These are phyloP conservation scores for Suhomyces faveliae DNA, from an alignment of 805 yeast genomes.

Conservation along the genomic window DNA sequence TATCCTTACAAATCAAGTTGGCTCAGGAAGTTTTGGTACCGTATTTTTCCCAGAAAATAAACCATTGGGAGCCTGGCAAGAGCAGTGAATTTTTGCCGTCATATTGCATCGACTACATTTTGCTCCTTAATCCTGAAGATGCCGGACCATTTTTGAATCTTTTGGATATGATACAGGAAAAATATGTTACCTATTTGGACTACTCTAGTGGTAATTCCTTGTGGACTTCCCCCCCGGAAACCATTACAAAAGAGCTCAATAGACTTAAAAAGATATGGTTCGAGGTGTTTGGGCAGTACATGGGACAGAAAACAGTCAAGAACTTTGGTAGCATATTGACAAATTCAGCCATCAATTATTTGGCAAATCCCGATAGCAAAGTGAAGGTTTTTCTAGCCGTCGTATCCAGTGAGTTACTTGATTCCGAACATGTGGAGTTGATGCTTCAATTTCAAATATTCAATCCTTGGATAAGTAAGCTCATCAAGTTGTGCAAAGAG, in stretches of 20 bases:
- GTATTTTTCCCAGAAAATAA: conserved; percentile 9
- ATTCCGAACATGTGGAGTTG: conserved; percentile 5
- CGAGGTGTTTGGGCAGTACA: conserved; percentile 13
- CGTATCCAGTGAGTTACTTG: not conserved
- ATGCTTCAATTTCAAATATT: conserved; percentile 32
- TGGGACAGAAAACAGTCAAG: conserved; percentile 4
- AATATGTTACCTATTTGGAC: conserved; percentile 13
- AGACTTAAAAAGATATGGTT: conserved; percentile 15
- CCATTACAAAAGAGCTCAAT: conserved; percentile 2
- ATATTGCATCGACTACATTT: conserved; percentile 20
- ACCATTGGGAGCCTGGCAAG: conserved; percentile 18
- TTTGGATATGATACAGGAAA: conserved; percentile 7
- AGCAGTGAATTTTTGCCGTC: conserved; percentile 11
- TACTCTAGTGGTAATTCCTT: not conserved
- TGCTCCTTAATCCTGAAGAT: conserved; percentile 12
- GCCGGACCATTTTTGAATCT: conserved; percentile 7
- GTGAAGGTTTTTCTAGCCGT: not conserved
- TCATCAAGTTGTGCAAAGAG: conserved; percentile 10
- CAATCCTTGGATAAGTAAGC: conserved; percentile 34
- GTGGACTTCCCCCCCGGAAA: not conserved
- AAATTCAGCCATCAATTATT: not conserved
- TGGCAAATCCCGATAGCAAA: not conserved
- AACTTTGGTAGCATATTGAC: conserved; percentile 1
- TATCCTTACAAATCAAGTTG: conserved; percentile 13
- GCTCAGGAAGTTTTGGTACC: conserved; percentile 21